phyloP scores from a whole-genome alignment of 2,329 filamentous ascomycete species.

The Hypoxylon sp. region DNA sequence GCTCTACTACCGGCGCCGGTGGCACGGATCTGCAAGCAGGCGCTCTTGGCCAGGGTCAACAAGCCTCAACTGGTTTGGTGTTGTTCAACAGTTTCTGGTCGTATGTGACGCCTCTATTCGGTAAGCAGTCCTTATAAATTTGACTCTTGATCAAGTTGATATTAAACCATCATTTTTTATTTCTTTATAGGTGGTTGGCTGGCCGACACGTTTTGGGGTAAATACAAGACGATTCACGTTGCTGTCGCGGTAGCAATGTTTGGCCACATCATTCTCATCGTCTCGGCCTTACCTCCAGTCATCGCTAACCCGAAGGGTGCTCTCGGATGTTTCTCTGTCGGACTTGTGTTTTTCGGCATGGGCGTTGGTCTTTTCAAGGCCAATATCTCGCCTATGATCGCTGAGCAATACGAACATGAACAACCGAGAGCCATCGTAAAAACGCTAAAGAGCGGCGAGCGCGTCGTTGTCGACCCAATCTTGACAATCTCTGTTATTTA shows the following conservation, averaged over 20 bases:
- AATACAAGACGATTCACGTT: constrained; percentile 74
- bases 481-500: constrained; percentile 72
- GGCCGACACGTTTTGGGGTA: constrained; percentile 73
- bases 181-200: constrained; percentile 59
- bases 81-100: constrained; percentile 55
- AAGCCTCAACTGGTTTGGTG: constrained; percentile 61
- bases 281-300: constrained; percentile 70
- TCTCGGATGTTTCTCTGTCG: constrained; percentile 69
- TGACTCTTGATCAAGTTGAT: constrained; percentile 2
- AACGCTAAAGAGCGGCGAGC: constrained; percentile 66
- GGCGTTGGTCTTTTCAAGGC: constrained; percentile 78
- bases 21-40: constrained; percentile 61
- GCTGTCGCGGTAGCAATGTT: constrained; percentile 70
- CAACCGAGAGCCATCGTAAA: constrained; percentile 67
- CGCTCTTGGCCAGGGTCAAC: constrained; percentile 65
- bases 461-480: constrained; percentile 73
- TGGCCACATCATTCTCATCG: constrained; percentile 72
- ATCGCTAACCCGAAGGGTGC: constrained; percentile 67
- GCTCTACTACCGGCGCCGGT: constrained; percentile 69
- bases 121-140: constrained; percentile 33
- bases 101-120: constrained; percentile 54
- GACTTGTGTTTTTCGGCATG: constrained; percentile 73
- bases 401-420: constrained; percentile 68
- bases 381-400: constrained; percentile 76
- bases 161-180: constrained; percentile 3